Conservation (phyloP, 1,284 basidiomycete genomes). For the Schizopora paradoxa region DNA sequence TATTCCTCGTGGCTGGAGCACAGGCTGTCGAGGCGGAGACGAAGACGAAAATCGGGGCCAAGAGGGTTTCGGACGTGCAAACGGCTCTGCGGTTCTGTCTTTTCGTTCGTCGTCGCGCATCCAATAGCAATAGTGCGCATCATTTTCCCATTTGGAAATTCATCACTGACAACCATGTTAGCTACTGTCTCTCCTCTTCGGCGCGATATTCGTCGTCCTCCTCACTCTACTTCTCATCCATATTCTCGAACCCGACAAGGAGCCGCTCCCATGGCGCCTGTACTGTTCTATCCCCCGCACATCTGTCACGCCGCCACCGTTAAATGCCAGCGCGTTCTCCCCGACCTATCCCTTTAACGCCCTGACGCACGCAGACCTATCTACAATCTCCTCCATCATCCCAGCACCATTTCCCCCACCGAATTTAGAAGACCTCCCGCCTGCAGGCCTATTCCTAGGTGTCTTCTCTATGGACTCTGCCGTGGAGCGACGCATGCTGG, state of each 20-base stretch:
- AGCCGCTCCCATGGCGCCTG: conserved; percentile 87
- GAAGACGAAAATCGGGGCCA: background rate
- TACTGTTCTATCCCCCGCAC: conserved; percentile 73
- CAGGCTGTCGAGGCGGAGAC: background rate
- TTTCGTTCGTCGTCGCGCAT: no score
- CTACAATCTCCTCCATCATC: conserved; percentile 29
- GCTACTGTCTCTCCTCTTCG: conserved; percentile 68
- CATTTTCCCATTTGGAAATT: no score
- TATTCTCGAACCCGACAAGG: conserved; percentile 93
- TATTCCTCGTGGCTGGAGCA: no score
- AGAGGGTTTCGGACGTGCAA: background rate
- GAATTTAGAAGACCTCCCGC: conserved; percentile 71
- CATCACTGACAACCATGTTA: conserved; percentile 29
- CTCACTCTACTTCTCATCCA: conserved; percentile 83
- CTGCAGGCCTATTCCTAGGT: conserved; percentile 86
- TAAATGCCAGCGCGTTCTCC: conserved; percentile 30
- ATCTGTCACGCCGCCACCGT: conserved; percentile 36
- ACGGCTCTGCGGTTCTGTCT: no score
- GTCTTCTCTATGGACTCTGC: conserved; percentile 89
- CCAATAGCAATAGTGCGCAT: no score
- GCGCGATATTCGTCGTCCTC: conserved; percentile 70
- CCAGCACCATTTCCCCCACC: conserved; percentile 51
- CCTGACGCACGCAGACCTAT: conserved; percentile 33
- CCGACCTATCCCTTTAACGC: conserved; percentile 33
- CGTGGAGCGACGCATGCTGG: conserved; percentile 82